Conservation (phyloP, 768 basidiomycete species). For the Candolleomyces aberdarensis region DNA sequence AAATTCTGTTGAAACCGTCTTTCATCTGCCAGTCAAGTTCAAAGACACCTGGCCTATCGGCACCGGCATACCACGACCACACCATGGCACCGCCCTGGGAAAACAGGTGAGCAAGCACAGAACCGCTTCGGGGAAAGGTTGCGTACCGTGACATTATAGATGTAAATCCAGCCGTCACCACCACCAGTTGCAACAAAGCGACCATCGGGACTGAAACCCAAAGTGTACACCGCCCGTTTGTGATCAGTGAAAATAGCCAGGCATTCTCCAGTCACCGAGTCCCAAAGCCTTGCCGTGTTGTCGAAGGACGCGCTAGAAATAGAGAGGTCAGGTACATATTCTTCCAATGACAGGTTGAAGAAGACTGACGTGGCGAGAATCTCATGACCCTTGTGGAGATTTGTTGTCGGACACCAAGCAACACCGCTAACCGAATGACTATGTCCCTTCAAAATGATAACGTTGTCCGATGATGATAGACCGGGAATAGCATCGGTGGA, state of each 20-base stretch:
- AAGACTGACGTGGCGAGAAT: constrained; percentile 52
- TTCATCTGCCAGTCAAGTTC: constrained; percentile 72
- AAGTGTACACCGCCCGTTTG: constrained; percentile 65
- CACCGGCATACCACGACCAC: constrained; percentile 64
- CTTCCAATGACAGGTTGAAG: constrained; percentile 30
- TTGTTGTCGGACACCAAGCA: constrained; percentile 61
- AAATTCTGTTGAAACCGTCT: constrained; percentile 56
- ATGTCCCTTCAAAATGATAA: constrained; percentile 59
- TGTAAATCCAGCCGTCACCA: constrained; percentile 71
- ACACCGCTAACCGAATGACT: constrained; percentile 60
- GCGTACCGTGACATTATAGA: constrained; percentile 67
- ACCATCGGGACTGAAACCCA: constrained; percentile 76
- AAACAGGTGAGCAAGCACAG: too few relatives aligned
- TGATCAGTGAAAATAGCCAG: constrained; percentile 70
- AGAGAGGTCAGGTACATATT: constrained; percentile 30
- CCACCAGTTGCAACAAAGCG: constrained; percentile 72
- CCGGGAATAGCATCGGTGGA: constrained; percentile 37
- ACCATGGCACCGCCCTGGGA: constrained; percentile 29
- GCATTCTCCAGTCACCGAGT: constrained; percentile 74
- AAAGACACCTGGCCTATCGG: constrained; percentile 62
- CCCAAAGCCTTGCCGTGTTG: constrained; percentile 77
- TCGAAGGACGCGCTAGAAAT: constrained; percentile 63
- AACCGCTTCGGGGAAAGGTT: neutral
- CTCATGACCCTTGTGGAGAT: constrained; percentile 43
- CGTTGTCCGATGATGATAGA: constrained; percentile 31